phyloP scores from a whole-genome alignment of 1,139 yeast species.

The Geotrichum macrosporum region DNA sequence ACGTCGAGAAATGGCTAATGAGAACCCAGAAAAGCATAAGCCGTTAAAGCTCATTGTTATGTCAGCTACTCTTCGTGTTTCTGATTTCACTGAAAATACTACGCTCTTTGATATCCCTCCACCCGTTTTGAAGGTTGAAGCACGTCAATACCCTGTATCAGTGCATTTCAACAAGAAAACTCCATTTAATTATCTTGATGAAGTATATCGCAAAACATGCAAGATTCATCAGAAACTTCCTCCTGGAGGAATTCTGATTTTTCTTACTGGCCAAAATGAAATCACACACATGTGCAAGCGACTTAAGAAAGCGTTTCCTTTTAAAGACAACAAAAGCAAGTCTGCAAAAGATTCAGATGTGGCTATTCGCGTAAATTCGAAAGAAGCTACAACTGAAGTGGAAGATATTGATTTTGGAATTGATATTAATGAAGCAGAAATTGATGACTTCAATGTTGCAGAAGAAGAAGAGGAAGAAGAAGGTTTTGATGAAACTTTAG shows the following conservation, averaged over 20 bases:
- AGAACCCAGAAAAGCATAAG: conserved; percentile 39
- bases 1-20: conserved; percentile 49
- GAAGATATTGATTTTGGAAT: conserved; percentile 82
- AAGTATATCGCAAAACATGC: conserved; percentile 77
- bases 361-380: conserved; percentile 53
- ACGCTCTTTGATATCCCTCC: conserved; percentile 72
- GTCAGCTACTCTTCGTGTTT: conserved; percentile 95
- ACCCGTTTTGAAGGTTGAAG: conserved; percentile 85
- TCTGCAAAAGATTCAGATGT: conserved; percentile 38
- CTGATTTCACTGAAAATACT: conserved; percentile 83
- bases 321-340: conserved; percentile 39
- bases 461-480: conserved; percentile 69
- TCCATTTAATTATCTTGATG: conserved; percentile 72
- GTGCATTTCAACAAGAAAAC: conserved; percentile 85
- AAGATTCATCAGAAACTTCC: conserved; percentile 85
- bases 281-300: conserved; percentile 70
- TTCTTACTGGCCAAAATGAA: conserved; percentile 92
- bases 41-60: conserved; percentile 60
- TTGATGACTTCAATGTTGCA: conserved; percentile 45
- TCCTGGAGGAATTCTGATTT: conserved; percentile 88
- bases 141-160: conserved; percentile 93
- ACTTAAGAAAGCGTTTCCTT: conserved; percentile 66
- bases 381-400: conserved; percentile 67
- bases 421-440: conserved; percentile 42
- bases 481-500: conserved; percentile 81